Base-by-base conservation (phyloP, 306 rosid genomes). In the Malus fusca region DNA sequence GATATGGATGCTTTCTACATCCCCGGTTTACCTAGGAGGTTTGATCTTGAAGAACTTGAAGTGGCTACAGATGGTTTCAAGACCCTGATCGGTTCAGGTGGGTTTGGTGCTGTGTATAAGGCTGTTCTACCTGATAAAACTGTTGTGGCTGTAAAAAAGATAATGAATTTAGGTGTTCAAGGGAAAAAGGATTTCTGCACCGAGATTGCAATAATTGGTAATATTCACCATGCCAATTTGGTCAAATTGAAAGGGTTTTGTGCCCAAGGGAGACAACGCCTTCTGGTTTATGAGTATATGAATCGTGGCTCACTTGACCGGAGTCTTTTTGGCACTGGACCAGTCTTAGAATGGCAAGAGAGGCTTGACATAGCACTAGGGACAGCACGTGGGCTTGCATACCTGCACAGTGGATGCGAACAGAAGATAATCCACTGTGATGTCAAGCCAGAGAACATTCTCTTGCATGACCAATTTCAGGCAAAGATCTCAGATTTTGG, bases 401-500 rank as follows among this genome's bases (percentile, higher is more conserved):
- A 94, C 59, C 82, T 92, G 75, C 98, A 92, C 72, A 79, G 85
- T 26, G 97, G 97, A 0, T 94, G 98, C 62, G 96, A 89, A 65
- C 88, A 84, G 5, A 94, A 87, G 85, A 87, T 94, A 75, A 92
- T 94, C 78, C 98, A 94, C 22, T 94, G 98, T 63, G 98, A 92
- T 56, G 87, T 94, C 77, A 94, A 94, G 81, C 97, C 96, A 2
- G 97, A 94, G 83, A 94, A 94, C 78, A 94, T 94, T 81, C 96
- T 94, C 23, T 59, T 94, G 83, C 93, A 89, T 0, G 93, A 92
- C 55, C 85, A 82, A 8, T 89, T 88, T 77, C 97, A 88, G 74
- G 95, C 88, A 4, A 94, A 92, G 82, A 89, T 94, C 63, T 90
- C 98, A 42, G 97, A 94, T 84, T 94, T 94, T 61, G 98, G 98